These are phyloP conservation scores for Uronychia binucleata DNA, from an alignment of 73 alveolate genomes.

Conservation along the genomic window DNA sequence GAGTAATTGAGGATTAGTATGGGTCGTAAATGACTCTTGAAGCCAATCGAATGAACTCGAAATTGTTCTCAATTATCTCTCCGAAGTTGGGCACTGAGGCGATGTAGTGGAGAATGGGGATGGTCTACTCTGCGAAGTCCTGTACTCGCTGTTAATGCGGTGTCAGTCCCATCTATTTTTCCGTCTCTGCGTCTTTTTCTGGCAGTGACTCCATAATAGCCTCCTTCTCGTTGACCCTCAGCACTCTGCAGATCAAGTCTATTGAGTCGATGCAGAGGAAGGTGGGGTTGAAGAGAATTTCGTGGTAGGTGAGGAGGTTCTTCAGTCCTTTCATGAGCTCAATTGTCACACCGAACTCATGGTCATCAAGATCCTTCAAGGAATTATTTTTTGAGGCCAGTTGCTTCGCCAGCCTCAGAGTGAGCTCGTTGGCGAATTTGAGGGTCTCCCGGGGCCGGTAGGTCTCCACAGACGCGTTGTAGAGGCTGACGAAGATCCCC, in stretches of 20 bases:
- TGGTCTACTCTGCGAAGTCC: neutral
- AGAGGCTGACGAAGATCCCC: constrained; percentile 37
- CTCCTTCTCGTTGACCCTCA: neutral
- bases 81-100: neutral
- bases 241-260: neutral
- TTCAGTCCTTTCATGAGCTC: neutral
- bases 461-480: constrained; percentile 9
- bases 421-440: neutral
- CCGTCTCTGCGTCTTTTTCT: neutral
- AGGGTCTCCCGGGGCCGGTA: neutral
- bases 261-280: neutral
- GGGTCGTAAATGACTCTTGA: neutral
- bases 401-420: neutral
- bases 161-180: neutral
- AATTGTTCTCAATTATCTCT: neutral
- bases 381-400: neutral
- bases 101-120: neutral
- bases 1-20: neutral
- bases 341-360: neutral
- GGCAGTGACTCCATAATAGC: neutral
- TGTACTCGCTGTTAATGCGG: neutral
- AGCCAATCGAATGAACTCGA: neutral
- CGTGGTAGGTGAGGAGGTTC: neutral
- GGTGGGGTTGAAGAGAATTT: neutral
- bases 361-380: neutral